These are phyloP conservation scores for Monosporascus sp. DNA, from an alignment of 2,329 filamentous ascomycete genomes.

Conservation along the genomic window DNA sequence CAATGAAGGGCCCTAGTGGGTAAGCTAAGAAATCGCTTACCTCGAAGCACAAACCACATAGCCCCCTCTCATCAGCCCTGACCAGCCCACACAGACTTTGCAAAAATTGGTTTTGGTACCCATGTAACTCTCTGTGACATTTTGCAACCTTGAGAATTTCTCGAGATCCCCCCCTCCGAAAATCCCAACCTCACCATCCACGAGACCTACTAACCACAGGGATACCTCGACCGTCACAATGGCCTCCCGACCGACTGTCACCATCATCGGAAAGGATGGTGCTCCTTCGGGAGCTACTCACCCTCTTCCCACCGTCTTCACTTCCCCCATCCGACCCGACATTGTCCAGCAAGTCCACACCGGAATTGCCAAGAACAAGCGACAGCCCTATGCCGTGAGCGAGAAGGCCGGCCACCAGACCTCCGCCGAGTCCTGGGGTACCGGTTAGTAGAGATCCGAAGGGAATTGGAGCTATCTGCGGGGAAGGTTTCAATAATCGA, in stretches of 20 bases:
- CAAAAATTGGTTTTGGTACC: background rate
- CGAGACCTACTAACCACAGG: constrained; percentile 3
- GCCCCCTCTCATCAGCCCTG: background rate
- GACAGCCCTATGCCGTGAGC: constrained; percentile 98
- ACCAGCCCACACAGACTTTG: background rate
- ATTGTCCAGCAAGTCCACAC: constrained; percentile 99
- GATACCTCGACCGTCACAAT: constrained; percentile 49
- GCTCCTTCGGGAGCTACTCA: constrained; percentile 82
- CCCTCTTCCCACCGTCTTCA: constrained; percentile 95
- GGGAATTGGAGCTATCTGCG: constrained; percentile 3
- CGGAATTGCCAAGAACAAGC: constrained; percentile 99
- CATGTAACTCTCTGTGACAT: background rate
- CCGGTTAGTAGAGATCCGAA: constrained; percentile 62
- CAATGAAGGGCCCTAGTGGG: background rate
- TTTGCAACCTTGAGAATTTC: background rate
- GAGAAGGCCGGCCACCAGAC: constrained; percentile 99
- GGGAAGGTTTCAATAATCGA: constrained; percentile 7
- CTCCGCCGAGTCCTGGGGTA: constrained; percentile 99
- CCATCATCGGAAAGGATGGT: constrained; percentile 95
- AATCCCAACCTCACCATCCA: background rate
- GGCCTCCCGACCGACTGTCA: constrained; percentile 96
- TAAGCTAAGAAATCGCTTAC: background rate
- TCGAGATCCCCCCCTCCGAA: background rate
- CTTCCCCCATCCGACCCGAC: constrained; percentile 93
- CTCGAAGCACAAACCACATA: background rate